Base-by-base conservation (phyloP, 1,139 yeast genomes). In the Zygosaccharomyces sapae region DNA sequence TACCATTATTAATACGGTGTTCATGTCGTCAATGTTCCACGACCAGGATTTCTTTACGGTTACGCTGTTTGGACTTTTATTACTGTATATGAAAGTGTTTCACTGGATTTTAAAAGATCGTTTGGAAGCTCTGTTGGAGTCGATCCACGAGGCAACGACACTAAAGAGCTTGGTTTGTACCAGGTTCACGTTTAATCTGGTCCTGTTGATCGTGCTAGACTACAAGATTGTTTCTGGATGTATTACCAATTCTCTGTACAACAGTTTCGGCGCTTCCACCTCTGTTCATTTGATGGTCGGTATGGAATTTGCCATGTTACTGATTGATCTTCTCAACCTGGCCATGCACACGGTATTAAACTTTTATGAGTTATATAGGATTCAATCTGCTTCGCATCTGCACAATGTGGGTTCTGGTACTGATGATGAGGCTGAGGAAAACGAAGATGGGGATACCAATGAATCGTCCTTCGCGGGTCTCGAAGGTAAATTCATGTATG, bases 51-150 rank as follows among this genome's bases (percentile, higher is more conserved):
- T 83, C 20, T 67, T 82, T 31, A 65, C 80, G 9, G 63, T 69
- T 0, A 66, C 70, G 1, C 49, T 66, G 4, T 57, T 73, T 41
- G 62, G 68, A 0, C 56, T 71, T 60, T 63, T 73, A 65, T 67
- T 82, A 13, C 62, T 85, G 47, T 77, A 80, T 48, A 68, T 80
- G 59, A 82, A 83, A 59, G 79, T 84, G 3, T 81, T 84, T 68
- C 95, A 88, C 59, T 81, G 94, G 77, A 75, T 90, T 2, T 67
- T 84, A 41, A 67, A n/a, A 70, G 38, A 85, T 59, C 66, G 94
- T 41, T 66, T 83, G 46, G 90, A 84, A 39, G 71, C 70, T 53
- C 56, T 79, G 5, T 75, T 69, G 62, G 70, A 75, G 61, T 55
- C 56, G 10, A 56, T 59, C 22, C 59, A 59, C 35, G 68, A 68